These are phyloP conservation scores for Verticillium nubilum DNA, from an alignment of 2,329 filamentous ascomycete species.

Conservation along the genomic window DNA sequence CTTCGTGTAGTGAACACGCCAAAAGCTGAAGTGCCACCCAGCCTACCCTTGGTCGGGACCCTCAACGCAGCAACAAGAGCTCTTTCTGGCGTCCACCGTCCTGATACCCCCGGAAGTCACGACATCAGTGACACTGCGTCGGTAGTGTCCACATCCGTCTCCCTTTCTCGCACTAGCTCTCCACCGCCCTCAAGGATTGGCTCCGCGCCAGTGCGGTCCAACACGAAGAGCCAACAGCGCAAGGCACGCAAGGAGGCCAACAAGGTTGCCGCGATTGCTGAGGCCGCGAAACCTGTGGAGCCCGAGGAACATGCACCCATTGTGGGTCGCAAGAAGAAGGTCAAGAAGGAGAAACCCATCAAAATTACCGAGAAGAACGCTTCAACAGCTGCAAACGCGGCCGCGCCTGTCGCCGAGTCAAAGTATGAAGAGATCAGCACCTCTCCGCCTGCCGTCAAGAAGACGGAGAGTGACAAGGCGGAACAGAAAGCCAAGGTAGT, in stretches of 20 bases:
- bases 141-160: constrained; percentile 65
- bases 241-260: constrained; percentile 67
- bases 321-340: constrained; percentile 76
- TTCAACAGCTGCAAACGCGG: background rate
- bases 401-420: background rate
- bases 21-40: constrained; percentile 52
- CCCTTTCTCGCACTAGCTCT: constrained; percentile 62
- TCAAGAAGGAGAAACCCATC: constrained; percentile 63
- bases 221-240: constrained; percentile 73
- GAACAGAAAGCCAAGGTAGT: constrained; percentile 6
- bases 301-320: constrained; percentile 63
- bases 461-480: constrained; percentile 10
- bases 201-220: constrained; percentile 60
- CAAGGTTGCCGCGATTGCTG: constrained; percentile 50
- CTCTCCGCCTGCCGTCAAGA: constrained; percentile 10
- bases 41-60: constrained; percentile 15
- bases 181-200: constrained; percentile 61
- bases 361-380: constrained; percentile 10
- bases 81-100: constrained; percentile 45
- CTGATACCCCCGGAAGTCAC: constrained; percentile 71
- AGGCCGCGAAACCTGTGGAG: constrained; percentile 45
- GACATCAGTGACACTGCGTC: constrained; percentile 72
- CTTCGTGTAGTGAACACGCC: constrained; percentile 65
- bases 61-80: constrained; percentile 23
- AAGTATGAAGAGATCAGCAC: constrained; percentile 4